These are phyloP conservation scores for Chrysoporthe cubensis DNA, from an alignment of 2,329 filamentous ascomycete species.

Conservation along the genomic window DNA sequence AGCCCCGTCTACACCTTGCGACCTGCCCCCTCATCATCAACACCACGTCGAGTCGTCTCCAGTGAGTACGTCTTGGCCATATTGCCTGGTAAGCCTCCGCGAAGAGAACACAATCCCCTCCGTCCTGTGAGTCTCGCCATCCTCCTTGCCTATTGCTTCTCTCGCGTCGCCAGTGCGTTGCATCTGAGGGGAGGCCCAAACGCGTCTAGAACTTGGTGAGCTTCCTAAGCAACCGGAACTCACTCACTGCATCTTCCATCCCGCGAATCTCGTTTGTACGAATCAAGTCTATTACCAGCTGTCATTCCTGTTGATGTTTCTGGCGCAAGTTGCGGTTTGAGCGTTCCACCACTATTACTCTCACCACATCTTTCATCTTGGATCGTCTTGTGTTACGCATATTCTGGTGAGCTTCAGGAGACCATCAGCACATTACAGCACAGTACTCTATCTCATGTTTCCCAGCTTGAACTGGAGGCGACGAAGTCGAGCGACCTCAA, in stretches of 20 bases:
- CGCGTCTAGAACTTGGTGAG: not conserved
- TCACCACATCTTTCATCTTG: not conserved
- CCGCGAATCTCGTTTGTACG: no score
- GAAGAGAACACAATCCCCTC: not conserved
- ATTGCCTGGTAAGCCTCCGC: not conserved
- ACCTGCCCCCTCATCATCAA: not conserved
- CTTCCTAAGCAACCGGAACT: not conserved
- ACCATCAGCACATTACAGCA: no score
- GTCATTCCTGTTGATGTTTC: not conserved
- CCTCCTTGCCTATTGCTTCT: not conserved
- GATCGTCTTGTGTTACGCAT: not conserved
- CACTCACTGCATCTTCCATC: not conserved
- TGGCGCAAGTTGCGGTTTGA: not conserved
- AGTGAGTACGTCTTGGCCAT: not conserved
- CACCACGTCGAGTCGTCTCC: not conserved
- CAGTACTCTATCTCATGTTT: no score
- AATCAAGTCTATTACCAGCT: no score
- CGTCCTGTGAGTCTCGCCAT: not conserved
- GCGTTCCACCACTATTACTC: not conserved
- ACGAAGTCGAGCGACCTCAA: no score
- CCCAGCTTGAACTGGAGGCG: no score
- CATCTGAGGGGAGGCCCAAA: not conserved
- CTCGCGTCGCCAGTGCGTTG: not conserved
- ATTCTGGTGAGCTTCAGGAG: no score
- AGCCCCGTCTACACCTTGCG: not conserved